Evolutionary conservation across 2,329 filamentous ascomycete genomes (phyloP), one percentile per base, ranked within the genome.

Genomic region (Metarhizium anisopliae): DNA sequence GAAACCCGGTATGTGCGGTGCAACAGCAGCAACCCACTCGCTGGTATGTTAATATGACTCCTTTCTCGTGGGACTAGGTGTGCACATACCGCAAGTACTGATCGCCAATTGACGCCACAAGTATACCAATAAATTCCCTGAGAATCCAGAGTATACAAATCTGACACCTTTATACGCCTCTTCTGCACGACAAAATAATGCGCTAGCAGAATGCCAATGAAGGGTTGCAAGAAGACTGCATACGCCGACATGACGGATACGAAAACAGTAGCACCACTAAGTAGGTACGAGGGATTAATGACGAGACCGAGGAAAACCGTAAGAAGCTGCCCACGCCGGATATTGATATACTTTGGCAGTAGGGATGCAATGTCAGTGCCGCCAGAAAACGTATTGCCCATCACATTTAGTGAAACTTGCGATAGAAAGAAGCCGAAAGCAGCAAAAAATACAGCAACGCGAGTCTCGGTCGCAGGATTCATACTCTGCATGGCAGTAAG

Each of bases 191-290:
- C 63, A 80, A 81, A 85, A 63, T 80, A 86, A 60, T 86, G 83
- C 13, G 75, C 75, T 0, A 78, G n/a, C 2, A 53, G 47, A 59
- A 86, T 82, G 1, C 78, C 77, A 0, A 81, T 81, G 57, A 87
- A 82, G 0, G 84, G 83, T 0, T 80, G 83, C 0, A 87, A 71
- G 68, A 88, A 87, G 38, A 87, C 76, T 53, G 70, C 62, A 57
- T 72, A 66, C 0, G 83, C 84, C 45, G 78, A 75, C 77, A 89
- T 85, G 68, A 88, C 88, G 49, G 79, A 77, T 2, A 86, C 68
- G 62, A 87, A 82, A 1, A 77, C 81, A 2, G 68, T 65, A 1
- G 83, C 83, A 0, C 78, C 82, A 38, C 67, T 73, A 20, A 81
- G 66, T 0, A 81, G 68, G 55, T 80, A 67, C 79, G 79, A 83